Evolutionary conservation across 306 rosid genomes (phyloP).

Genomic region (Trichosanthes cucumerina): DNA sequence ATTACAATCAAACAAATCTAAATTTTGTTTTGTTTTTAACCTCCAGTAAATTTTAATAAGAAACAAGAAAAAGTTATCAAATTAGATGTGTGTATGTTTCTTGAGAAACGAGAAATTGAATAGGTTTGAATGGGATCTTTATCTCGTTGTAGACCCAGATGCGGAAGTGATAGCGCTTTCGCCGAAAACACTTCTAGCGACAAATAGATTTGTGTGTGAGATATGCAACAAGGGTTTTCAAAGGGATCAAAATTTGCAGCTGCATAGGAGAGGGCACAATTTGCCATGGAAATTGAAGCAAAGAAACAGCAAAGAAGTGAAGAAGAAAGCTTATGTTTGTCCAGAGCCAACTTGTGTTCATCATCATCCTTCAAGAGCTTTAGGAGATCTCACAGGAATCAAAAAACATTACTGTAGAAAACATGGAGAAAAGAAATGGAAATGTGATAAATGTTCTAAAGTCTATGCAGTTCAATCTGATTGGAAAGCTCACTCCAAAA

Average conservation of each 20-base stretch:
- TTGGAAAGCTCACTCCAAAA: constrained; percentile 97
- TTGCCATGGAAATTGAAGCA: constrained; percentile 81
- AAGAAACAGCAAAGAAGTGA: constrained; percentile 66
- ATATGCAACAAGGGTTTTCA: constrained; percentile 74
- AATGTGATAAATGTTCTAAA: constrained; percentile 90
- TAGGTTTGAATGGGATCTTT: no score
- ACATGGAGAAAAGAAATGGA: constrained; percentile 99
- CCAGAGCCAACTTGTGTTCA: constrained; percentile 96
- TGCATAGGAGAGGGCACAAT: constrained; percentile 71
- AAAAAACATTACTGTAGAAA: constrained; percentile 91
- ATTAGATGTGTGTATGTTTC: background rate
- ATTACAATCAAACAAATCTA: background rate
- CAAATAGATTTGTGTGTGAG: constrained; percentile 66
- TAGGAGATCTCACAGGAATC: constrained; percentile 92
- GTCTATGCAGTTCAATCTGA: constrained; percentile 94
- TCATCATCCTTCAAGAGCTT: constrained; percentile 89
- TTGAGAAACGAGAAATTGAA: no score
- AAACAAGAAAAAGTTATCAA: background rate
- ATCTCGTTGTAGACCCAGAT: constrained; percentile 22
- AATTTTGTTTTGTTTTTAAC: background rate
- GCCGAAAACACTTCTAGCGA: constrained; percentile 58
- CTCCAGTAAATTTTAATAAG: background rate
- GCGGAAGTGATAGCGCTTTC: constrained; percentile 71
- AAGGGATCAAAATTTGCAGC: constrained; percentile 67
- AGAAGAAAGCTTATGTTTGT: constrained; percentile 83